These are phyloP conservation scores for Dichotomopilus funicola DNA, from an alignment of 2,329 filamentous ascomycete species.

Conservation along the genomic window DNA sequence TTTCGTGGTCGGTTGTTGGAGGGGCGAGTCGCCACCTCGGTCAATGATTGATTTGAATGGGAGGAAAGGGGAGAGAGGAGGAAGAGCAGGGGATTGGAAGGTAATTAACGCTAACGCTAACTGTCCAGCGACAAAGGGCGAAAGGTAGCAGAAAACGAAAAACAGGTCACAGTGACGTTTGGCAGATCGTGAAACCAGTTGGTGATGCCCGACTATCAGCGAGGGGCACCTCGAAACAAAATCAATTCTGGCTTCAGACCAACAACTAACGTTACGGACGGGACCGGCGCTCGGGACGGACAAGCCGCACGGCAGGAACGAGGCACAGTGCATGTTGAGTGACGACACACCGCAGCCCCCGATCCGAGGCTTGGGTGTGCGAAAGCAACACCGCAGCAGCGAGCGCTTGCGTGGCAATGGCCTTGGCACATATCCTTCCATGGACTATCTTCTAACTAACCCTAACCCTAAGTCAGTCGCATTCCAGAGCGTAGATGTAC, in stretches of 20 bases:
- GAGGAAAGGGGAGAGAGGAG: too few relatives aligned
- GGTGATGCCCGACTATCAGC: background rate
- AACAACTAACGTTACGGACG: background rate
- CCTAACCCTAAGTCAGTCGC: too few relatives aligned
- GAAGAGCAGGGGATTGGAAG: too few relatives aligned
- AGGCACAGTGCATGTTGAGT: background rate
- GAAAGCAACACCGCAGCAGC: background rate
- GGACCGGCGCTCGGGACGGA: background rate
- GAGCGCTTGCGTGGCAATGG: constrained; percentile 1
- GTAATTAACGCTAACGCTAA: too few relatives aligned
- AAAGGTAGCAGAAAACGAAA: background rate
- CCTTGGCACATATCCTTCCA: background rate
- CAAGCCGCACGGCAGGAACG: background rate
- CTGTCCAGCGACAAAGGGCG: too few relatives aligned
- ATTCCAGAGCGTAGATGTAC: too few relatives aligned
- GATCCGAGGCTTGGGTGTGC: background rate
- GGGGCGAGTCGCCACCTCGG: constrained; percentile 27
- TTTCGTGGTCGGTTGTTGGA: background rate
- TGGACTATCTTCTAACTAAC: too few relatives aligned
- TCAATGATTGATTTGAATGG: constrained; percentile 39
- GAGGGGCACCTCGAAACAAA: background rate
- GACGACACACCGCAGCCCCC: background rate
- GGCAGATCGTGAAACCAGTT: background rate
- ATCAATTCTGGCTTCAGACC: too few relatives aligned
- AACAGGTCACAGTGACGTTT: background rate